A percentile compares a stretch with the other conserved stretches of the same genome.
Conservation (phyloP, 768 basidiomycete species). For the Lyophyllum shimeji region DNA sequence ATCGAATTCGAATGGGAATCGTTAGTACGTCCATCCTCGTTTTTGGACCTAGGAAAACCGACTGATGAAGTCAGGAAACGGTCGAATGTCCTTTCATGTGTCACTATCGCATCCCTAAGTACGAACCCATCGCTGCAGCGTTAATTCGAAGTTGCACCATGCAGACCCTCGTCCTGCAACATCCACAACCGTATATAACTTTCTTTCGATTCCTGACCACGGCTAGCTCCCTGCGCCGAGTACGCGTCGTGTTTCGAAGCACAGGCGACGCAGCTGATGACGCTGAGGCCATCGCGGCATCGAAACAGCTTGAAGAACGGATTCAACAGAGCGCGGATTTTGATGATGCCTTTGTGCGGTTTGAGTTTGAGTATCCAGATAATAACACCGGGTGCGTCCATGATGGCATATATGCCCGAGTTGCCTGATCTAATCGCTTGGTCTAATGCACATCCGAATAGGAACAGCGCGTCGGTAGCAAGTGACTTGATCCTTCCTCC, state of each 20-base stretch:
- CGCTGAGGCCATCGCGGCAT: not conserved
- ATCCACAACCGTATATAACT: too few species aligned
- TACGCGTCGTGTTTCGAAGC: not conserved
- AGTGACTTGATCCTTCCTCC: not conserved
- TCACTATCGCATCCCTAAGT: not conserved
- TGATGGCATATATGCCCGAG: too few species aligned
- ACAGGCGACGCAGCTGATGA: conserved; percentile 1
- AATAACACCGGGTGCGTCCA: not conserved
- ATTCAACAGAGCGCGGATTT: not conserved
- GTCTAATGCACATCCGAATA: not conserved
- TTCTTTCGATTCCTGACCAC: too few species aligned
- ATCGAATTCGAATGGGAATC: not conserved
- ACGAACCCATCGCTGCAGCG: not conserved
- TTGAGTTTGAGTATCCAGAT: not conserved
- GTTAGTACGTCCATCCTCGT: conserved; percentile 1
- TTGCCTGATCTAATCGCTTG: too few species aligned
- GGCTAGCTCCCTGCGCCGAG: not conserved
- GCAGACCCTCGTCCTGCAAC: not conserved
- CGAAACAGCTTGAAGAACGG: not conserved
- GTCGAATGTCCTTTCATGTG: not conserved
- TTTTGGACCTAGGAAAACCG: not conserved
- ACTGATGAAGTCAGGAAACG: too few species aligned
- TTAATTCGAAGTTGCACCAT: not conserved
- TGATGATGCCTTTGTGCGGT: not conserved
- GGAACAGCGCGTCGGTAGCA: not conserved